A percentile compares a stretch with the other conserved stretches of the same genome.
These are phyloP conservation scores for Trichosporon coremiiforme DNA, from an alignment of 1,284 basidiomycete species.

Conservation along the genomic window DNA sequence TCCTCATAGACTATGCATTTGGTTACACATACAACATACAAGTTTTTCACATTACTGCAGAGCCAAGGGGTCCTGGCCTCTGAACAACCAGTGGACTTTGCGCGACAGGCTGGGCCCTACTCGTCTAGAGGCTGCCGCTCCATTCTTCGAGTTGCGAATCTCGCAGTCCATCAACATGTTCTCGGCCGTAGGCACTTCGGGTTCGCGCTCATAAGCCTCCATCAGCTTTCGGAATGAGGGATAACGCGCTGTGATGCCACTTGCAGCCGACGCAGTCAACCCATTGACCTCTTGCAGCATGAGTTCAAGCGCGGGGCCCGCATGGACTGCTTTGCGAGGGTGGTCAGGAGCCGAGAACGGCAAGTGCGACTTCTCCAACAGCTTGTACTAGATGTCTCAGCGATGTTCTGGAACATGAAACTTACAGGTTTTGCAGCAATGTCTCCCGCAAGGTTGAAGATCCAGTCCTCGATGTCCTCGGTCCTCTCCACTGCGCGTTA, in stretches of 20 bases:
- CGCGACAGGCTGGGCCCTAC: conserved; percentile 47
- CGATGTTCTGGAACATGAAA: neutral
- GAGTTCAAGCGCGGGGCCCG: conserved; percentile 44
- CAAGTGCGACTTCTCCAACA: conserved; percentile 53
- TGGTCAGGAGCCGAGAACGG: conserved; percentile 49
- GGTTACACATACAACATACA: conserved; percentile 10
- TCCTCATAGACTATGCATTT: conserved; percentile 9
- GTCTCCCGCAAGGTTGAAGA: conserved; percentile 54
- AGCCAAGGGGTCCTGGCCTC: conserved; percentile 47
- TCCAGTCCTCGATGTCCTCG: conserved; percentile 54
- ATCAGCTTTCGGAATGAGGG: conserved; percentile 48
- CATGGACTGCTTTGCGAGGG: conserved; percentile 32
- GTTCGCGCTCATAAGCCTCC: conserved; percentile 43
- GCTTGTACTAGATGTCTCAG: conserved; percentile 42
- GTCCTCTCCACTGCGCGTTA: conserved; percentile 50
- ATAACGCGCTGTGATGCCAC: conserved; percentile 43
- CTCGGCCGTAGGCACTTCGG: conserved; percentile 39
- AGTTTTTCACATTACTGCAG: conserved; percentile 23
- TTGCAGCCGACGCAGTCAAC: conserved; percentile 49
- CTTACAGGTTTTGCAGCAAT: conserved; percentile 54
- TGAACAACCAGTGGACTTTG: conserved; percentile 44
- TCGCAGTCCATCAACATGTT: conserved; percentile 46
- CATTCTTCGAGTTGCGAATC: conserved; percentile 42
- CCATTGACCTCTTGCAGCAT: conserved; percentile 56
- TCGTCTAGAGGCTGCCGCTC: conserved; percentile 40